Evolutionary conservation across 495 filamentous ascomycete species (phyloP), one percentile per base, ranked within the genome.

Genomic region (Neurospora sp.): DNA sequence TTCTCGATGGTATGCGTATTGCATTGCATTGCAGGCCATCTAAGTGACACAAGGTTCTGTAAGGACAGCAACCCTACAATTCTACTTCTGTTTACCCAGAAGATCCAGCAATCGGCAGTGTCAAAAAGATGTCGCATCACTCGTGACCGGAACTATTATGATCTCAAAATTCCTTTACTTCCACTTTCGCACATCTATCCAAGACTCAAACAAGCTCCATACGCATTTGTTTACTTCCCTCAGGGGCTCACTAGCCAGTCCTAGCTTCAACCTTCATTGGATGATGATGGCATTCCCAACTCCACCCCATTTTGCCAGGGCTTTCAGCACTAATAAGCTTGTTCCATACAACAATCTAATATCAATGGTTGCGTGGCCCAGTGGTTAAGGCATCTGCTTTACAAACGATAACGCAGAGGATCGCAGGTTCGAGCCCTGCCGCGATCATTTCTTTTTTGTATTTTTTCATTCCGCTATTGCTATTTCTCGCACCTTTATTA

Each of bases 361-460:
- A 61, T 18, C 27, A 1, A 65, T 18, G 81, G 77, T 75, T 78
- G 79, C 75, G 76, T 82, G 78, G 81, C 78, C 78, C 76, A 82
- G 81, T 79, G 81, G 81, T 81, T 81, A 81, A 77, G 79, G 78
- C 81, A 81, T 79, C 76, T 80, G 80, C 80, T 79, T 82, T 82
- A 82, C 81, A 82, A 61, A 27, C 27, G 37, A 40, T 40, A 72
- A 72, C 81, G 80, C 80, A 80, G 77, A 81, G 81, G 83, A 81
- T 83, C 83, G 82, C 83, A 83, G 83, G 83, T 85, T 85, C 83
- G 82, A 85, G 76, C 82, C 83, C 83, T 83, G 83, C 82, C 79
- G 78, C 79, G 83, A 80, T 83, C 83, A 84, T 72, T 65, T 72
- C 70, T 76, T 78, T 76, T 61, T 61, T 18, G 45, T 0, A 4